A percentile compares a stretch with the other conserved stretches of the same genome.
phyloP scores from a whole-genome alignment of 2,329 filamentous ascomycete species.

The Venturia nashicola region DNA sequence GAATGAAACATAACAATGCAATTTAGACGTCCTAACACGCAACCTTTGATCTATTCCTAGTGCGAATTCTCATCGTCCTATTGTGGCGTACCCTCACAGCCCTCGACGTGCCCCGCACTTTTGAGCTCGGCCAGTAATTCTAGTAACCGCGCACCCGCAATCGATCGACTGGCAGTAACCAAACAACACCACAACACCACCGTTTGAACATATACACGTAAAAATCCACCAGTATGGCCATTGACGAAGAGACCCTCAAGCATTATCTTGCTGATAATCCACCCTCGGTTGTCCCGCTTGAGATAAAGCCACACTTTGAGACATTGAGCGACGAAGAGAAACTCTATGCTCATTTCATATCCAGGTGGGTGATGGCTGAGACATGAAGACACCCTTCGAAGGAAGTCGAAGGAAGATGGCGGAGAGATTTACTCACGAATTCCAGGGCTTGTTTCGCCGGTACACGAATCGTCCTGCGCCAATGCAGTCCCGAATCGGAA shows the following conservation, averaged over 20 bases:
- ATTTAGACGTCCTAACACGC: no score
- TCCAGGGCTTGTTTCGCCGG: constrained; percentile 34
- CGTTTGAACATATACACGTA: neutral
- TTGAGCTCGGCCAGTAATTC: no score
- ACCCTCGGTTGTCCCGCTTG: constrained; percentile 73
- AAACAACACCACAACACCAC: neutral
- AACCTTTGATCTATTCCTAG: no score
- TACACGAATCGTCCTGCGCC: constrained; percentile 39
- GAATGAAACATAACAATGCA: no score
- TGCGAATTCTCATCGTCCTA: no score
- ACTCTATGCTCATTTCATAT: constrained; percentile 68
- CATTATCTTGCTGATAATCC: constrained; percentile 88
- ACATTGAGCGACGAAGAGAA: constrained; percentile 63
- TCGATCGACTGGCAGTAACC: no score
- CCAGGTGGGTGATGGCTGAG: constrained; percentile 17
- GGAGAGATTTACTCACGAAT: neutral
- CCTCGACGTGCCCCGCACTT: no score
- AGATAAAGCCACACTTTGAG: constrained; percentile 89
- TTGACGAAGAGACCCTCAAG: constrained; percentile 33
- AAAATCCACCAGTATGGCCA: constrained; percentile 14
- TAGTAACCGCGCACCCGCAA: no score
- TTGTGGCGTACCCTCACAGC: no score
- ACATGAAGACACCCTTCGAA: no score
- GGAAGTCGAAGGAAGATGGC: no score
- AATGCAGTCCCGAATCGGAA: constrained; percentile 39